A percentile compares a stretch with the other conserved stretches of the same genome.
These are phyloP conservation scores for Alternaria triticimaculans DNA, from an alignment of 2,329 filamentous ascomycete species.

Conservation along the genomic window DNA sequence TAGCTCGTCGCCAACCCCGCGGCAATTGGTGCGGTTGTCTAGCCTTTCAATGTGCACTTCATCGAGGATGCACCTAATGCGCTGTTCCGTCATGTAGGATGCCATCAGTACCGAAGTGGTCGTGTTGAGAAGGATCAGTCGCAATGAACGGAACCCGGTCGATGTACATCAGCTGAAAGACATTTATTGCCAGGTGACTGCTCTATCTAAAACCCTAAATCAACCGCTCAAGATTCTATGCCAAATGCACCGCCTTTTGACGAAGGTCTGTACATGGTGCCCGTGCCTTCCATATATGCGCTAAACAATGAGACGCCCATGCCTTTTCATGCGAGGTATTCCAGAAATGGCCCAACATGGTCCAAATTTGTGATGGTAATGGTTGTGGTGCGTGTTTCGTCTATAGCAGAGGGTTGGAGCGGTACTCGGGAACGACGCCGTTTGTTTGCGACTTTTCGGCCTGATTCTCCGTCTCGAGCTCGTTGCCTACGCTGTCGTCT, in stretches of 20 bases:
- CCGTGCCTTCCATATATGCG: slow-evolving; percentile 3
- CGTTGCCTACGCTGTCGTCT: slow-evolving; percentile 62
- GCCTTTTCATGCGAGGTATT: slow-evolving; percentile 15
- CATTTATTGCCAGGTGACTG: slow-evolving; percentile 8
- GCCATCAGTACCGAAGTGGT: neutral
- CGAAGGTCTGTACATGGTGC: slow-evolving; percentile 21
- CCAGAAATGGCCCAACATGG: slow-evolving; percentile 9
- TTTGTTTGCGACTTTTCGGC: slow-evolving; percentile 59
- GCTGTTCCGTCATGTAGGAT: slow-evolving; percentile 26
- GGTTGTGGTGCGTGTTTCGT: neutral
- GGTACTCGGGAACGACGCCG: slow-evolving; percentile 66
- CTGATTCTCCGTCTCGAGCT: slow-evolving; percentile 57
- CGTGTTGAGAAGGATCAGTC: neutral
- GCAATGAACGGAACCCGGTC: neutral
- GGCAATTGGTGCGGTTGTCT: neutral
- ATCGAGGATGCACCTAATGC: slow-evolving; percentile 18
- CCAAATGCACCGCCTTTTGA: slow-evolving; percentile 13
- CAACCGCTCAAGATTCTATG: slow-evolving; percentile 29
- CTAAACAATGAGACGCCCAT: slow-evolving; percentile 20
- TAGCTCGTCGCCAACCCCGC: neutral
- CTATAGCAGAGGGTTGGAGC: slow-evolving; percentile 68
- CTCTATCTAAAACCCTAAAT: slow-evolving; percentile 18
- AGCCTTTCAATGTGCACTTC: neutral
- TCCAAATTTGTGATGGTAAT: neutral
- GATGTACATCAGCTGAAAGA: neutral